These are phyloP conservation scores for Amanita polypyramis DNA, from an alignment of 768 basidiomycete species.

Conservation along the genomic window DNA sequence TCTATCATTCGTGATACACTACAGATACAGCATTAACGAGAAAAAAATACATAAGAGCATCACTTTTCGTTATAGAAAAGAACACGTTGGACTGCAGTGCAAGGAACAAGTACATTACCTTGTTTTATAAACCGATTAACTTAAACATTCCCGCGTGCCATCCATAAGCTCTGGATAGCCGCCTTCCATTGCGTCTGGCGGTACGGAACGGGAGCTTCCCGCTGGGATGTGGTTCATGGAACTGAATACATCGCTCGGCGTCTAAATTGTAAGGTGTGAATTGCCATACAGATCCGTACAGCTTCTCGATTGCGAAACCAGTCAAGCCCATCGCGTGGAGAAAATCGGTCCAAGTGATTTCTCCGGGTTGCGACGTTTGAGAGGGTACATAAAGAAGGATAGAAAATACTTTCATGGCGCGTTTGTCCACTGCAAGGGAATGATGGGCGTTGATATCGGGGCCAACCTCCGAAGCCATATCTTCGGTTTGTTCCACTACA, in stretches of 20 bases:
- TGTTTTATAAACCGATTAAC: background rate
- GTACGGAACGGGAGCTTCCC: background rate
- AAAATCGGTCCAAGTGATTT: background rate
- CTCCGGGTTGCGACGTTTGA: background rate
- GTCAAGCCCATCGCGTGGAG: background rate
- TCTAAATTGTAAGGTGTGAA: background rate
- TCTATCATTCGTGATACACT: too few species aligned
- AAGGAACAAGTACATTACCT: background rate
- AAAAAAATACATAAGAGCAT: too few species aligned
- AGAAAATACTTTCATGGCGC: background rate
- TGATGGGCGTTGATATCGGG: background rate
- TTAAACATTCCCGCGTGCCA: background rate
- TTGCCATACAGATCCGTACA: constrained; percentile 1
- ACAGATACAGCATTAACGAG: too few species aligned
- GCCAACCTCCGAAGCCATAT: background rate
- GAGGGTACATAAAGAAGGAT: background rate
- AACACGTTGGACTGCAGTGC: too few species aligned
- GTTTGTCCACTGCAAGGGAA: background rate
- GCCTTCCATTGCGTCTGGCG: background rate
- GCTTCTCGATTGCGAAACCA: background rate
- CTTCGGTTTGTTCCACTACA: background rate
- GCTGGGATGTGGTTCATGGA: background rate
- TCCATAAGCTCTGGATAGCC: background rate
- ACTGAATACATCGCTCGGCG: background rate
- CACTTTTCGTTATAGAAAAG: too few species aligned